Evolutionary conservation across 176 grass and related monocot species (phyloP).

Genomic region (Luzula sylvatica): DNA sequence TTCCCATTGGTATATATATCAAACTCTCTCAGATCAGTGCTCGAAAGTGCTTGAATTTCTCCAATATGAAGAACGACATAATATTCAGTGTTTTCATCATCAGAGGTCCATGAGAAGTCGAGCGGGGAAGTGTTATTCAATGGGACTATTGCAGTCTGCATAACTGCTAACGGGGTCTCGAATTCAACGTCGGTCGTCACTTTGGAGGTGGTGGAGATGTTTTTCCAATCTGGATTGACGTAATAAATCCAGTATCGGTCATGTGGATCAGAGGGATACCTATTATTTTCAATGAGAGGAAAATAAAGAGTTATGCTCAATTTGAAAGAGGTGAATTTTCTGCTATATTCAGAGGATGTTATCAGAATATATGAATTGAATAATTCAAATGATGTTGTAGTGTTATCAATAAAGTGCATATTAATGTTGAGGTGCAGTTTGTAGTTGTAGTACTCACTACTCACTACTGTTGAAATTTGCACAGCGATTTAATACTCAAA

Average conservation of each 20-base stretch:
- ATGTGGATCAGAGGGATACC: slow-evolving; percentile 36
- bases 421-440: no score
- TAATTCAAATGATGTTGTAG: no score
- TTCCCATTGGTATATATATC: not conserved
- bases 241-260: slow-evolving; percentile 33
- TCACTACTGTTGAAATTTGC: no score
- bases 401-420: no score
- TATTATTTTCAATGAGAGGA: not conserved
- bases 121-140: not conserved
- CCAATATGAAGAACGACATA: not conserved
- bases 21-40: slow-evolving; percentile 17
- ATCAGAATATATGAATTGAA: no score
- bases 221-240: slow-evolving; percentile 1
- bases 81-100: not conserved
- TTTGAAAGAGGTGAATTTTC: no score
- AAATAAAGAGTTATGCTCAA: no score
- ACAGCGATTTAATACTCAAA: no score
- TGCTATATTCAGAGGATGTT: no score
- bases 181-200: slow-evolving; percentile 10
- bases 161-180: slow-evolving; percentile 10
- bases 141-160: slow-evolving; percentile 22
- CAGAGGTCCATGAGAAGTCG: not conserved
- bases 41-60: not conserved
- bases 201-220: not conserved
- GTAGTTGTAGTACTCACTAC: no score